Percentiles rank a stretch among this genome's conserved stretches.
Conservation (phyloP, 148 eudicot species). For the Polygonum maritimum region DNA sequence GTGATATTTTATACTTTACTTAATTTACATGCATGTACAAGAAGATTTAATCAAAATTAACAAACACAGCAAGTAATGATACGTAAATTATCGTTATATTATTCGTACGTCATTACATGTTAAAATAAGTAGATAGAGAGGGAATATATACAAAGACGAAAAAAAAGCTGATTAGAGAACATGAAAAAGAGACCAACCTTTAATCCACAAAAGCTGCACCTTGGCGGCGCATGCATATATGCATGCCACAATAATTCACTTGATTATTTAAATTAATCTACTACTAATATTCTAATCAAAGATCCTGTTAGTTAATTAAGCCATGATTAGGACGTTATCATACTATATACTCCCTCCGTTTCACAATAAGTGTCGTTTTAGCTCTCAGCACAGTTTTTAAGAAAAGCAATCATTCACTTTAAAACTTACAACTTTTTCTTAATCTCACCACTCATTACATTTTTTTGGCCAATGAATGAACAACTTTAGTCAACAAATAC, state of each 20-base stretch:
- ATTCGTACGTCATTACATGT: neutral
- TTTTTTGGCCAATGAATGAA: no score
- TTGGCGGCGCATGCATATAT: conserved; percentile 9
- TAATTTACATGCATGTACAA: no score
- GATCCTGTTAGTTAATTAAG: neutral
- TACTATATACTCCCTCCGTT: no score
- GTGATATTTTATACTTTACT: no score
- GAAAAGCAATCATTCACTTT: no score
- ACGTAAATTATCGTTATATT: neutral
- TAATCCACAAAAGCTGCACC: neutral
- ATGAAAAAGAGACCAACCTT: conserved; percentile 12
- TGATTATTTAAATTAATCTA: neutral
- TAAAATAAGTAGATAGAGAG: neutral
- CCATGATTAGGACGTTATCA: neutral
- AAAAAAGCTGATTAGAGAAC: conserved; percentile 2
- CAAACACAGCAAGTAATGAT: neutral
- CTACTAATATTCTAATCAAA: neutral
- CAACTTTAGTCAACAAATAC: no score
- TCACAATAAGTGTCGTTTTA: no score
- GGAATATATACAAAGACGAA: neutral
- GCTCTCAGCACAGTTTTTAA: no score
- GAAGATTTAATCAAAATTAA: no score
- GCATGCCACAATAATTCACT: neutral
- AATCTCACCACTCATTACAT: no score
- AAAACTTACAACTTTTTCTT: no score